phyloP scores from a whole-genome alignment of 306 rosid species.

The Lathyrus oleraceus region DNA sequence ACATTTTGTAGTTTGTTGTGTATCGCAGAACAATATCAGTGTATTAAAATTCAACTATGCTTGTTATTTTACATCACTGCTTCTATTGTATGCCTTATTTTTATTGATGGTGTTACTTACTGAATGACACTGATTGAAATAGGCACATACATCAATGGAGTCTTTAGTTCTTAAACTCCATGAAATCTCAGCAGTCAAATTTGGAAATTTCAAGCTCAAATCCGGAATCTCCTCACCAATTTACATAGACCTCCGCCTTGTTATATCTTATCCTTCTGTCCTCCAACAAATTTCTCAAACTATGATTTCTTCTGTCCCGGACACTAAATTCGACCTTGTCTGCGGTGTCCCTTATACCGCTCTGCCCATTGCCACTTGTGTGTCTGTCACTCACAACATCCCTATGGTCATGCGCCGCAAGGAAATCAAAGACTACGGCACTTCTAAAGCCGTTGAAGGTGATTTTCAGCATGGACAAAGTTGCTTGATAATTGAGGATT shows the following conservation, averaged over 20 bases:
- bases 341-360: constrained; percentile 95
- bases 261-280: constrained; percentile 70
- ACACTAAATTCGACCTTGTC: constrained; percentile 61
- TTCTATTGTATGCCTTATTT: not conserved
- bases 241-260: constrained; percentile 85
- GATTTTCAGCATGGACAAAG: constrained; percentile 50
- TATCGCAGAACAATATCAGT: not conserved
- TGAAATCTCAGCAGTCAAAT: constrained; percentile 90
- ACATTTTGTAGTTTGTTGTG: not conserved
- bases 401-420: constrained; percentile 96
- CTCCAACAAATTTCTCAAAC: constrained; percentile 78
- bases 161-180: constrained; percentile 78
- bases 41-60: not conserved
- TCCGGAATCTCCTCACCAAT: constrained; percentile 88
- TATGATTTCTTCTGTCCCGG: constrained; percentile 61
- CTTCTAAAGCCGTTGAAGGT: constrained; percentile 83
- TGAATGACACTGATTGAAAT: constrained; percentile 22
- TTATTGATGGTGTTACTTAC: constrained; percentile 23
- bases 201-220: constrained; percentile 87
- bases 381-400: constrained; percentile 51
- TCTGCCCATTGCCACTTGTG: constrained; percentile 83
- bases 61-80: not conserved
- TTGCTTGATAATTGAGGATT: constrained; percentile 80
- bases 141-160: constrained; percentile 45
- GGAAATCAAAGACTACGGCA: constrained; percentile 88